Conservation (phyloP, 306 rosid species). For the Medicago ruthenica region DNA sequence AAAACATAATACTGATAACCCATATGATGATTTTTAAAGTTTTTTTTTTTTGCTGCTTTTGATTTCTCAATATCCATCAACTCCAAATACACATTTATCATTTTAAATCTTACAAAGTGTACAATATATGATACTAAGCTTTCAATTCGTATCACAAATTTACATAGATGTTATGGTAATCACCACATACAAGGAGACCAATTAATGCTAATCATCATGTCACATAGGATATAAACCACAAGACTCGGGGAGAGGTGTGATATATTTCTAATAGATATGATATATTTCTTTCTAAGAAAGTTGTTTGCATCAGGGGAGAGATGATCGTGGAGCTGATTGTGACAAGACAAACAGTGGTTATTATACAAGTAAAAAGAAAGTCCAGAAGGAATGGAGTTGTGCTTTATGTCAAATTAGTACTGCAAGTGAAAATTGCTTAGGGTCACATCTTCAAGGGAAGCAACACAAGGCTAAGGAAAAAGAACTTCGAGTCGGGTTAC, state of each 20-base stretch:
- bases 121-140: slow-evolving; percentile 7
- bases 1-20: neutral
- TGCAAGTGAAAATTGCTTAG: slow-evolving; percentile 51
- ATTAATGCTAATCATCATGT: too few species aligned
- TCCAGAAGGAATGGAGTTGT: slow-evolving; percentile 74
- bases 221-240: too few species aligned
- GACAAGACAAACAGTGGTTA: slow-evolving; percentile 28
- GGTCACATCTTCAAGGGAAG: slow-evolving; percentile 56
- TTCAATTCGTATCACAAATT: slow-evolving; percentile 15
- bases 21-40: neutral
- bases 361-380: slow-evolving; percentile 32
- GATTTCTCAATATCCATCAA: slow-evolving; percentile 22
- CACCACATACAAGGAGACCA: neutral
- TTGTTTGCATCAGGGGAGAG: slow-evolving; percentile 51
- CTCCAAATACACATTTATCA: neutral
- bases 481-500: slow-evolving; percentile 35
- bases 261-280: neutral
- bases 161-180: slow-evolving; percentile 21
- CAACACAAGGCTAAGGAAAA: slow-evolving; percentile 52
- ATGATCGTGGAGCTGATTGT: slow-evolving; percentile 9
- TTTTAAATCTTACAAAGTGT: slow-evolving; percentile 22
- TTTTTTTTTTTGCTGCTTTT: slow-evolving; percentile 9
- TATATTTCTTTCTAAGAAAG: slow-evolving; percentile 1
- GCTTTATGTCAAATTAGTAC: slow-evolving; percentile 63
- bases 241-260: too few species aligned